Base-by-base conservation (phyloP, 1,139 yeast genomes). In the Kodamaea sp. region DNA sequence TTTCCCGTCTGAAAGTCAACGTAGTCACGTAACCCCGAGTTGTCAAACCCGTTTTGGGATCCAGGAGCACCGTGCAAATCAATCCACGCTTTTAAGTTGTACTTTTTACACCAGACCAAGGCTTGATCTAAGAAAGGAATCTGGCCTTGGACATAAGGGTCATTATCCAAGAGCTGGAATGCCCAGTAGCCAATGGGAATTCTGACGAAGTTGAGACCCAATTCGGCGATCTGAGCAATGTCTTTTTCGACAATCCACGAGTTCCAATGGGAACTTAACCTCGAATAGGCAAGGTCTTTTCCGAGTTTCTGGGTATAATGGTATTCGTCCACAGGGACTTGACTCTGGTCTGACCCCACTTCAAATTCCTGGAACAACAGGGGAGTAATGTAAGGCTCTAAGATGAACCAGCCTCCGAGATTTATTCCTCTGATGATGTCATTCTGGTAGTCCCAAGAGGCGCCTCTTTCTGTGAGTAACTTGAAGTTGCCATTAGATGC, bases 171-270 rank as follows among this genome's bases (percentile, higher is more conserved):
- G 27, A 67, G 62, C 32, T 73, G 62, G 60, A 85, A 92, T 3
- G 97, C 97, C 98, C 98, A 90, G 67, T 90, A 92, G 6, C 97
- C 97, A 42, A 90, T 77, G 18, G 97, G 97, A 40, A 90, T 83
- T 51, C 97, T 78, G 23, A 87, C 96, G 42, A 83, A 71, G 63
- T 90, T 90, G 49, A 90, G 73, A 1, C 97, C 97, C 48, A 76
- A 73, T 7, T 55, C 48, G 21, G 73, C 72, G 37, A 92, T 86
- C 37, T 71, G 63, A 32, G 59, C 44, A 49, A 90, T 80, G 59
- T 90, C 98, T 21, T 64, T 60, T 53, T 86, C 94, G 3, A 83
- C 78, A 57, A 79, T 77, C 83, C 88, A 90, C 8, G 85, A 64
- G 29, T 64, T 57, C 97, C 97, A 92, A 63, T 90, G 98, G 16